Base-by-base conservation (phyloP, 805 yeast genomes). In the Kodamaea hsintzibuensis region DNA sequence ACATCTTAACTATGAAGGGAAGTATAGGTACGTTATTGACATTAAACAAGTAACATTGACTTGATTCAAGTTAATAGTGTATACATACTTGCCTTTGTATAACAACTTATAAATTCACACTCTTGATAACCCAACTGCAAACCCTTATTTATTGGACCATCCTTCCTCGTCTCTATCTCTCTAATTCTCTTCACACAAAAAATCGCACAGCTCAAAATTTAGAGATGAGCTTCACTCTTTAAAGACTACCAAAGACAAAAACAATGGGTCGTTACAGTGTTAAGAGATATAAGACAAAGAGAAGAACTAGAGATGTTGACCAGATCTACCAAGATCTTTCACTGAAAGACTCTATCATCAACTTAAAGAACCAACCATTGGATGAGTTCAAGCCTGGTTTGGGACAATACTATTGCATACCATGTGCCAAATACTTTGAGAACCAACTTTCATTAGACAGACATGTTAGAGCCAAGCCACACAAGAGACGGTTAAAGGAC, bases 301-400 rank as follows among this genome's bases (percentile, higher is more conserved):
- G 96, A 80, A 84, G 91, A 79, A 83, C 86, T 1, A 83, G 86
- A 68, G 98, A 91, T 64, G 74, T 89, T 55, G 99, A 95, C 66
- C 82, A 86, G 63, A 87, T 95, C 55, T 83, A 87, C 64, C 77
- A 82, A 39, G 99, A 95, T 65, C 70, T 95, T 50, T 74, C 86
- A 1, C 71, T 84, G 2, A 77, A 81, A 40, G 88, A 85, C 39
- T 73, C 86, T n/a, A 86, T 91, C 52, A 70, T 79, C 53, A 74
- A 78, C 42, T 77, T 91, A 54, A 81, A 89, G 66, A 85, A 88
- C 67, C 98, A 93, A 71, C 88, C 90, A 4, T 70, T 89, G 53
- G 97, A 93, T 70, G 98, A 93, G 72, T 83, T 85, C 44, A 86
- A 87, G 66, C 92, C 98, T 0, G 99, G 99, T 1, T 74, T 95